Evolutionary conservation across 164 flowering plant species (phyloP).

Genomic region (Warburgia ugandensis): DNA sequence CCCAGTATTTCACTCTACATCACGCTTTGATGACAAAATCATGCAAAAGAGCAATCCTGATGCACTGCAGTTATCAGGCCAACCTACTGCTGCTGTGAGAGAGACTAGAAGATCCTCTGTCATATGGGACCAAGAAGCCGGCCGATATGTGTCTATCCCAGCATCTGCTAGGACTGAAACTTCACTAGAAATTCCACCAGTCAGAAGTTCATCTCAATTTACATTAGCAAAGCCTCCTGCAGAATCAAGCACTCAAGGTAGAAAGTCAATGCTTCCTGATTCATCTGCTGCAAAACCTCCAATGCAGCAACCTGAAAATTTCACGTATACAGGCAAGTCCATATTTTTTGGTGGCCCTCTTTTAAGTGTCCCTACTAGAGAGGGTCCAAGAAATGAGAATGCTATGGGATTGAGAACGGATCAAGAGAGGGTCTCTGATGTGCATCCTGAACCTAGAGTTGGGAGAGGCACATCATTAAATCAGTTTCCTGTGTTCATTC

Average conservation of each 20-base stretch:
- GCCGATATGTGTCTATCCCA: constrained; percentile 79
- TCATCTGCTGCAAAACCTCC: too few relatives aligned
- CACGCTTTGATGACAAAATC: constrained; percentile 48
- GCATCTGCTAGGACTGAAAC: constrained; percentile 30
- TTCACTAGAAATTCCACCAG: constrained; percentile 40
- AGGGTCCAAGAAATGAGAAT: constrained; percentile 32
- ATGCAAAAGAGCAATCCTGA: constrained; percentile 36
- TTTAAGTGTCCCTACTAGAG: constrained; percentile 37
- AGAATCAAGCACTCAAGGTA: too few relatives aligned
- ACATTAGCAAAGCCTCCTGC: constrained; percentile 19
- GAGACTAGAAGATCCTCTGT: constrained; percentile 80
- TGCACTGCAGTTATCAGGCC: constrained; percentile 37
- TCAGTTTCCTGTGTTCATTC: constrained; percentile 79
- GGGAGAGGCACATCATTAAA: constrained; percentile 52
- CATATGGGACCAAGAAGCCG: constrained; percentile 97
- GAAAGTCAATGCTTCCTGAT: too few relatives aligned
- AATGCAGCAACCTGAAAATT: constrained; percentile 47
- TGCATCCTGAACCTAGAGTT: constrained; percentile 35
- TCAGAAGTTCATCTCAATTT: constrained; percentile 33
- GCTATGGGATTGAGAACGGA: constrained; percentile 35
- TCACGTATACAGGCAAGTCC: constrained; percentile 68
- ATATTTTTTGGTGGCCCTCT: constrained; percentile 96
- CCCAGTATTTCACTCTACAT: constrained; percentile 20
- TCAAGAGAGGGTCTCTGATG: constrained; percentile 31
- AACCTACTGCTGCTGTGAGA: constrained; percentile 48